phyloP scores from a whole-genome alignment of 2,329 filamentous ascomycete species.

The Colletotrichum graminicola region DNA sequence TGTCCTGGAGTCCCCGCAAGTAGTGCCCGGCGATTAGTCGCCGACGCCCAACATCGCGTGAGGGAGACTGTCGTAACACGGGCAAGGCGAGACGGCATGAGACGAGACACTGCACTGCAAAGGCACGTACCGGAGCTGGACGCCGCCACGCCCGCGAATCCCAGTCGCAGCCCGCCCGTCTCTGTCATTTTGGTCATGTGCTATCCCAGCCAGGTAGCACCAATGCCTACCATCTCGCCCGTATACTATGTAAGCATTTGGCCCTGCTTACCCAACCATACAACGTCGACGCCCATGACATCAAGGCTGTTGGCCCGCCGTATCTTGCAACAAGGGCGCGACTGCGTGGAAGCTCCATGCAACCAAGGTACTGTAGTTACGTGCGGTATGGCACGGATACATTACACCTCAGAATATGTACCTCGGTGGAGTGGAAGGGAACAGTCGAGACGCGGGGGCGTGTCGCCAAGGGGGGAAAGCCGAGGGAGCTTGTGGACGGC shows the following conservation, averaged over 20 bases:
- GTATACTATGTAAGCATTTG: constrained; percentile 14
- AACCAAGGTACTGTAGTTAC: not conserved
- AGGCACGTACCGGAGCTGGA: constrained; percentile 26
- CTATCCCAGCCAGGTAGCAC: not conserved
- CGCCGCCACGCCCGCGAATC: not conserved
- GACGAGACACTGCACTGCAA: constrained; percentile 29
- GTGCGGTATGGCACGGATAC: not conserved
- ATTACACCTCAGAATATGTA: not conserved
- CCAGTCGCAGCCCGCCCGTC: not conserved
- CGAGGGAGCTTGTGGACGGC: constrained; percentile 28
- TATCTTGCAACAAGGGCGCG: not conserved
- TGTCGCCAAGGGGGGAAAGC: constrained; percentile 11
- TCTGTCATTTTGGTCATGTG: not conserved
- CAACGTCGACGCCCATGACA: not conserved
- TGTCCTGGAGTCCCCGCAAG: constrained; percentile 8
- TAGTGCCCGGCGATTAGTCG: constrained; percentile 24
- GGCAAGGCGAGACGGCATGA: constrained; percentile 37
- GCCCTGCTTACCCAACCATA: constrained; percentile 10
- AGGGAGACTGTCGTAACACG: constrained; percentile 27
- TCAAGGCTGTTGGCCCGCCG: not conserved
- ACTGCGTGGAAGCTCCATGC: constrained; percentile 15
- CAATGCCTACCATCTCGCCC: not conserved
- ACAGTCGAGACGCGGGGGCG: constrained; percentile 10
- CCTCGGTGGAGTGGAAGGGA: constrained; percentile 7
- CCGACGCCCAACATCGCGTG: constrained; percentile 13